Evolutionary conservation across 1,284 basidiomycete genomes (phyloP).

Genomic region (Ceraceosorus guamensis): DNA sequence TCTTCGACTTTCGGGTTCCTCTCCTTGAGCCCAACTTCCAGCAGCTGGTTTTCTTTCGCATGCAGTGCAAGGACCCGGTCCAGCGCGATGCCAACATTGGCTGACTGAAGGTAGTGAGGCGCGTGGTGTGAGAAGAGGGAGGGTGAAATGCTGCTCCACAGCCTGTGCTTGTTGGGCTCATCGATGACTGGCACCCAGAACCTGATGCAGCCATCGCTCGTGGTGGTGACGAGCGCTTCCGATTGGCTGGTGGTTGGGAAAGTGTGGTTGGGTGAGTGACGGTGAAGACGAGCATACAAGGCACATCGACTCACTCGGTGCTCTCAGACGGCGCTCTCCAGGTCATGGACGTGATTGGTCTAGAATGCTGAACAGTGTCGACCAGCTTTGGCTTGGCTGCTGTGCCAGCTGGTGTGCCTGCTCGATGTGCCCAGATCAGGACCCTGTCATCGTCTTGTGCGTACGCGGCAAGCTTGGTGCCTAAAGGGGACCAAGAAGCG

Average conservation of each 20-base stretch:
- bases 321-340: neutral
- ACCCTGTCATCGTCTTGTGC: neutral
- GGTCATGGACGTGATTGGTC: neutral
- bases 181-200: conserved; percentile 10
- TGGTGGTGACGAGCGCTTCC: conserved; percentile 3
- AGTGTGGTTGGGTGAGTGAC: neutral
- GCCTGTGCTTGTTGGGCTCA: conserved; percentile 2
- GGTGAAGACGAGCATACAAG: neutral
- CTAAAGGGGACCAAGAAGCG: neutral
- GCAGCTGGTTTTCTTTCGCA: neutral
- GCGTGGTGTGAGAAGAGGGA: neutral
- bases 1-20: neutral
- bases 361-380: neutral
- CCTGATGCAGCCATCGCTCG: conserved; percentile 3
- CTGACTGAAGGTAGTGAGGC: neutral
- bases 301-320: neutral
- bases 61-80: neutral
- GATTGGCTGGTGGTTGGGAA: neutral
- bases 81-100: neutral
- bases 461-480: neutral
- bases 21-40: neutral
- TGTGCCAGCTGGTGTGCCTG: neutral
- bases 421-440: neutral
- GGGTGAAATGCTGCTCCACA: conserved; percentile 5
- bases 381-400: neutral